Base-by-base conservation (phyloP, 2,329 filamentous ascomycete species). In the Cladosporium austrohemisphaericum region DNA sequence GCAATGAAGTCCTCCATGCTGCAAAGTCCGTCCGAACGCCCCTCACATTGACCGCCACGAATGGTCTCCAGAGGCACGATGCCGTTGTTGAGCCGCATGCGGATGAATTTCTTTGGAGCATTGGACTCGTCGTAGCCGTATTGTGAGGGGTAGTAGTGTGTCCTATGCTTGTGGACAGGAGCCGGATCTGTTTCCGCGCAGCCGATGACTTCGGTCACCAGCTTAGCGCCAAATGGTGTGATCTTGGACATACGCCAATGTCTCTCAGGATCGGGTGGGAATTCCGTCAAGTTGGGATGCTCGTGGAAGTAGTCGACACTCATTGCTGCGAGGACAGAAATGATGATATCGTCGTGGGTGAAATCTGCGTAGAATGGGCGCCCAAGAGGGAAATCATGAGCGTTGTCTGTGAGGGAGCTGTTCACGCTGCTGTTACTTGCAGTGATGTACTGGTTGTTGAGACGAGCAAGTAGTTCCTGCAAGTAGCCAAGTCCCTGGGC, bases 191-290 rank as follows among this genome's bases (percentile, higher is more conserved):
- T 41, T 0, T 53, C 49, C 3, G 67, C 63, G 56, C 78, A 81
- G 26, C 74, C 76, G 55, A 80, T 76, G 22, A 79, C 70, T 62
- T 81, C 78, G 1, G 78, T 78, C 36, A 78, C 67, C 23, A 81
- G 68, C 14, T 75, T 71, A 3, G 71, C 77, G 18, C 75, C 77
- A 53, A 80, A 81, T 1, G 78, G 78, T 0, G 76, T 78, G 44
- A 80, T 56, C 37, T 75, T 60, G 2, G 72, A 76, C 7, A 80
- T 65, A 20, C 69, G 65, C 63, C 79, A 80, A 40, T 69, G 69
- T 2, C 74, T 68, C 16, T 74, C 57, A 18, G 69, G 65, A 58
- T 70, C 64, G 3, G 69, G 72, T 16, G 72, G 73, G 56, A 61
- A 74, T 40, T 69, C 55, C 1, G 63, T 68, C 11, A 76, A 59